A percentile compares a stretch with the other conserved stretches of the same genome.
These are phyloP conservation scores for Cytospora schulzeri DNA, from an alignment of 2,329 filamentous ascomycete genomes.

Conservation along the genomic window DNA sequence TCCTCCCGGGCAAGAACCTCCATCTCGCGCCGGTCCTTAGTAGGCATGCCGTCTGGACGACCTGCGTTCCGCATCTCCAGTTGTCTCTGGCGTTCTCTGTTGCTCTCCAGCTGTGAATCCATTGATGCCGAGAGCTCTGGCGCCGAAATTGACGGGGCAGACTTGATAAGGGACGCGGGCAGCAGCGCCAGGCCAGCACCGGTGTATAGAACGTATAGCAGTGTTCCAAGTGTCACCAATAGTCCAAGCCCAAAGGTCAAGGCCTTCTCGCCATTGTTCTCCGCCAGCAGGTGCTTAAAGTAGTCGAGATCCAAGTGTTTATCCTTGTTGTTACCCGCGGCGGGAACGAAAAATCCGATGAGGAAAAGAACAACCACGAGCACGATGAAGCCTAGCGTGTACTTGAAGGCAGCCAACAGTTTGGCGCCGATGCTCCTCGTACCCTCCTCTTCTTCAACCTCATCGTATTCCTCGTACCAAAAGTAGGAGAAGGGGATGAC, in stretches of 20 bases:
- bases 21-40: constrained; percentile 86
- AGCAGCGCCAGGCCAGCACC: constrained; percentile 85
- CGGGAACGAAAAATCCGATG: constrained; percentile 90
- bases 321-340: constrained; percentile 66
- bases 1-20: constrained; percentile 88
- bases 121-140: constrained; percentile 78
- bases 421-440: constrained; percentile 70
- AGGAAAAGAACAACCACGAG: constrained; percentile 83
- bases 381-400: constrained; percentile 81
- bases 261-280: constrained; percentile 90
- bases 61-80: constrained; percentile 84
- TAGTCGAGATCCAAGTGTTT: constrained; percentile 83
- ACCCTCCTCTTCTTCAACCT: constrained; percentile 80
- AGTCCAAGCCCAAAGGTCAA: constrained; percentile 87
- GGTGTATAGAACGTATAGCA: constrained; percentile 88
- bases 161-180: constrained; percentile 89
- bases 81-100: constrained; percentile 89
- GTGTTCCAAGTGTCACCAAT: constrained; percentile 82
- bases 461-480: constrained; percentile 96
- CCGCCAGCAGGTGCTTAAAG: constrained; percentile 79
- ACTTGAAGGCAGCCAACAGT: constrained; percentile 84
- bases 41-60: constrained; percentile 71
- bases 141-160: constrained; percentile 81
- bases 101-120: constrained; percentile 78
- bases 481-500: constrained; percentile 97